Percentiles rank a stretch among this genome's conserved stretches.
Evolutionary conservation across 2,329 filamentous ascomycete species (phyloP).

Genomic region (Monosporascus sp.): DNA sequence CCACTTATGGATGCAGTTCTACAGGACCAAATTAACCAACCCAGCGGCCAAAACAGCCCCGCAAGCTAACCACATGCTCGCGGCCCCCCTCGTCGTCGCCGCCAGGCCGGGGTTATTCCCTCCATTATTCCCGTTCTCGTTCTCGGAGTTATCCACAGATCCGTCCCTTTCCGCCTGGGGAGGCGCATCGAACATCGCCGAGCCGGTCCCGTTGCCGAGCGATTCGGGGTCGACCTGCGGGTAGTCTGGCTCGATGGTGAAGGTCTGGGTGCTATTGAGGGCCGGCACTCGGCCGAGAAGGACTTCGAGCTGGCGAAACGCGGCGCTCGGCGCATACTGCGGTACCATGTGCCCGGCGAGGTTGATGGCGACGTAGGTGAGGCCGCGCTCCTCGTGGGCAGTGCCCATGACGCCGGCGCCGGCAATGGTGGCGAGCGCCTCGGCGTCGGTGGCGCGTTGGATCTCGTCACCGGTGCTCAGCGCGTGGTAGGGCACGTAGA

Average conservation of each 20-base stretch:
- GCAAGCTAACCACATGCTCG: too few relatives aligned
- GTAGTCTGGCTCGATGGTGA: conserved; percentile 19
- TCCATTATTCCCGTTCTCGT: too few relatives aligned
- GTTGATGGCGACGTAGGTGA: conserved; percentile 64
- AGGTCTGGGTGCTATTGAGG: conserved; percentile 21
- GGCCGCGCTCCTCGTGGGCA: conserved; percentile 65
- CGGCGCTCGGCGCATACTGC: conserved; percentile 62
- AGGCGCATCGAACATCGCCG: conserved; percentile 7
- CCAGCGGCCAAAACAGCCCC: too few relatives aligned
- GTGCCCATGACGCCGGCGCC: conserved; percentile 65
- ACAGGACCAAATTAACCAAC: too few relatives aligned
- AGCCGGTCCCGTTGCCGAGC: conserved; percentile 25
- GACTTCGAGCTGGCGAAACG: conserved; percentile 70
- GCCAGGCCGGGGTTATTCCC: too few relatives aligned
- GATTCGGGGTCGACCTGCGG: conserved; percentile 18
- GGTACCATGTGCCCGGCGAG: conserved; percentile 63
- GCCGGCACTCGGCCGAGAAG: conserved; percentile 62
- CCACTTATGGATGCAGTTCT: too few relatives aligned
- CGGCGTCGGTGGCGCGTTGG: conserved; percentile 14
- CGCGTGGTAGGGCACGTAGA: conserved; percentile 64
- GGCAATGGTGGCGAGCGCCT: conserved; percentile 38
- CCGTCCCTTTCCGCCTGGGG: too few relatives aligned
- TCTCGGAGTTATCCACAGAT: too few relatives aligned
- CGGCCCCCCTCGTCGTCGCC: too few relatives aligned
- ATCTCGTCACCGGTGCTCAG: conserved; percentile 27